phyloP scores from a whole-genome alignment of 2,329 filamentous ascomycete species.

The Pseudogymnoascus sp. region DNA sequence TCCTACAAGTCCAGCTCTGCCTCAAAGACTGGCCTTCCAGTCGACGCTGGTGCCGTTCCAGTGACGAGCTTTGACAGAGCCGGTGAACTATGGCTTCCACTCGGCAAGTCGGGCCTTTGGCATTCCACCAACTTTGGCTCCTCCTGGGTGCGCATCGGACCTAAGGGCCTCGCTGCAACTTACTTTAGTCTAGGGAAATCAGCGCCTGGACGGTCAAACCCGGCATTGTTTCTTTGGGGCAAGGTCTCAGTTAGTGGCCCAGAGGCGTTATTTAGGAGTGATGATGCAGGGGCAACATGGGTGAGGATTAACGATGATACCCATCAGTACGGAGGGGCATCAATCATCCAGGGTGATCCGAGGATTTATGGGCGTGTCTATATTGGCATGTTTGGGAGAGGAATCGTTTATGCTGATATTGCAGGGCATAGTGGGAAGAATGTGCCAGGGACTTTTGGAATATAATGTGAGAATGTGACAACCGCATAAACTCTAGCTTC shows the following conservation, averaged over 20 bases:
- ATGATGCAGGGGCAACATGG: not conserved
- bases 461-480: not conserved
- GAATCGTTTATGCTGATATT: constrained; percentile 16
- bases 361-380: constrained; percentile 16
- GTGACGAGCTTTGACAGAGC: constrained; percentile 13
- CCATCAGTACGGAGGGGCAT: constrained; percentile 15
- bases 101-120: constrained; percentile 12
- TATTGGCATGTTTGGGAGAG: constrained; percentile 14
- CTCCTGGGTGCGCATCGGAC: constrained; percentile 12
- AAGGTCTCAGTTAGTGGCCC: not conserved
- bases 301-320: constrained; percentile 11
- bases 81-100: constrained; percentile 15
- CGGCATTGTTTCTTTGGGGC: constrained; percentile 14
- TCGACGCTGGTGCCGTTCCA: constrained; percentile 11
- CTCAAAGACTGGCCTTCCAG: constrained; percentile 12
- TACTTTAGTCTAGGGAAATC: constrained; percentile 13
- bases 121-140: constrained; percentile 13
- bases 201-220: constrained; percentile 11
- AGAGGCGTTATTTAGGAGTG: not conserved
- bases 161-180: constrained; percentile 7
- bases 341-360: constrained; percentile 12
- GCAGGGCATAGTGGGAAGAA: not conserved
- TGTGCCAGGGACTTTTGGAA: constrained; percentile 10
- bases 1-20: constrained; percentile 13
- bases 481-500: not conserved